Evolutionary conservation across 2,329 filamentous ascomycete genomes (phyloP), one percentile per base, ranked within the genome.

Genomic region (Dactylellina drechsleri): DNA sequence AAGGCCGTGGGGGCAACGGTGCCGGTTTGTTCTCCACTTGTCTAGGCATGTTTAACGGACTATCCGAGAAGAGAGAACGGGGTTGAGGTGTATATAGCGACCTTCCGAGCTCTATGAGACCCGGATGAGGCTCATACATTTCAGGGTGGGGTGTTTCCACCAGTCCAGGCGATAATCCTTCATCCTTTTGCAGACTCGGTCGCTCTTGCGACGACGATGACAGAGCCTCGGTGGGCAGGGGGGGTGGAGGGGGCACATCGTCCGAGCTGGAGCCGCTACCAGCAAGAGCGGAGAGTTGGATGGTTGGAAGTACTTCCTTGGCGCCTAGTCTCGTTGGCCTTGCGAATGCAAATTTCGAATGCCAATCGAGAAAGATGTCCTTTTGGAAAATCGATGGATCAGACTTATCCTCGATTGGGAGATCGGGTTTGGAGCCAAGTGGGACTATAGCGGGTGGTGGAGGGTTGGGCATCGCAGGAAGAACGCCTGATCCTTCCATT

Each of bases 281-380:
- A 52, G 15, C 41, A 41, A 68, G 45, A 31, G 64, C 57, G 18
- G 40, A 47, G 18, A 75, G 49, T 7, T 59, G 43, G 26, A 75
- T 75, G 8, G 71, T 75, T 49, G 71, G 71, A 23, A 68, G 45
- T 4, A 75, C 53, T 31, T 75, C 71, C 52, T 75, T 75, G 52
- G 58, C 53, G 43, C 57, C 64, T 62, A 75, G 40, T 49, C 58
- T 68, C 4, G 57, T 61, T 28, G 71, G 64, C 23, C 41, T 26
- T 18, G 71, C 58, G 59, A 75, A 75, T 41, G 71, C 71, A 59
- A 75, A 75, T 54, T 75, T 75, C 18, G 64, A 68, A 26, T 75
- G 71, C 71, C 71, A 75, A 53, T 75, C 71, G 28, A 75, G 71
- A 50, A 75, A 75, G 16, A 75, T 41, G 18, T 75, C 71, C 52